Base-by-base conservation (phyloP, 495 filamentous ascomycete species). In the Tuber brumale region DNA sequence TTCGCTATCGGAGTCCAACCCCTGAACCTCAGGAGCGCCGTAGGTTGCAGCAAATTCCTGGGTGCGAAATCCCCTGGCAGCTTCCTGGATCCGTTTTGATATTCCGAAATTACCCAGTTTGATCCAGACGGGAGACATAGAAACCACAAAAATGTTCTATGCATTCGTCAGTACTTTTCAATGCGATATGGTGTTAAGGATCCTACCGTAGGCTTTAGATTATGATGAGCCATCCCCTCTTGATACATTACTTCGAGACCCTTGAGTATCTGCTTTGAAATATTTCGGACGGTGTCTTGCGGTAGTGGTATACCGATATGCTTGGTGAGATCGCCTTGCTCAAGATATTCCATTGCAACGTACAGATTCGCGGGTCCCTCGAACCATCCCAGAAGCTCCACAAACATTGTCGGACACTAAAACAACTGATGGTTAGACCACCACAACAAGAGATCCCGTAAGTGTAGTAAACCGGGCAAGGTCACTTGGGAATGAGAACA, bases 381-480 rank as follows among this genome's bases (percentile, higher is more conserved):
- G 14, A 61, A 77, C 69, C 76, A 75, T 27, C 74, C 46, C 21
- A 51, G 46, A 93, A 95, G 95, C 84, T 92, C 93, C 21, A 51
- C 46, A 51, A 51, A 51, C 18, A 0, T 87, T 92, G 46, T 0
- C 46, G 46, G 46, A 5, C 44, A 18, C 44, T 46, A 46, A 19
- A 46, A 18, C 27, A 66, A 5, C 12, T 18, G 16, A 35, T 14
- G 12, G 1, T 66, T 31, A 66, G 57, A 66, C 27, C 5, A n/a
- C n/a, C n/a, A n/a, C n/a, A n/a, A n/a, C n/a, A n/a, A n/a, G n/a
- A n/a, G n/a, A n/a, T n/a, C n/a, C n/a, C n/a, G n/a, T n/a, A n/a
- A n/a, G n/a, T n/a, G n/a, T n/a, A n/a, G n/a, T n/a, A n/a, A n/a
- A n/a, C n/a, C n/a, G n/a, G 41, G 41, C 41, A 42, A 42, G 6